These are phyloP conservation scores for Passiflora organensis DNA, from an alignment of 345 rosid species.

Conservation along the genomic window DNA sequence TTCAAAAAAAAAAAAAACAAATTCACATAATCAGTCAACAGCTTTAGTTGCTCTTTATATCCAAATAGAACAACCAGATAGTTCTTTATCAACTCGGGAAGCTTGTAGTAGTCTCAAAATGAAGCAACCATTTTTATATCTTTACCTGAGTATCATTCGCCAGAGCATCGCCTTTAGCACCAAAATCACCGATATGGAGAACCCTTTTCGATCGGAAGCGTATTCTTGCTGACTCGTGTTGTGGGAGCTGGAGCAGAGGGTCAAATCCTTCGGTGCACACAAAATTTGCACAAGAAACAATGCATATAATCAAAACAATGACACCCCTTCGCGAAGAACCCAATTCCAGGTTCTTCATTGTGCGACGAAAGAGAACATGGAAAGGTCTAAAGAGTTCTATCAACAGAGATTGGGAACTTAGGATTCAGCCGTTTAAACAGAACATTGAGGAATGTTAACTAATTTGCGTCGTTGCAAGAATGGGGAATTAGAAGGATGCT, in stretches of 20 bases:
- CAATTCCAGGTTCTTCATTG: constrained; percentile 22
- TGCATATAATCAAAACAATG: neutral
- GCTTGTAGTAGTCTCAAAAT: too few species aligned
- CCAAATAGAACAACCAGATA: neutral
- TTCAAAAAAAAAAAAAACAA: too few species aligned
- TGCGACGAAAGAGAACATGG: constrained; percentile 6
- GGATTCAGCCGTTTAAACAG: too few species aligned
- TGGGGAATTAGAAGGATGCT: too few species aligned
- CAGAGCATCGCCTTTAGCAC: constrained; percentile 69
- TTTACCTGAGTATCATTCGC: constrained; percentile 63
- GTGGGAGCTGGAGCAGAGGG: constrained; percentile 54
- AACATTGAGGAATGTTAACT: too few species aligned
- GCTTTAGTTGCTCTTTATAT: neutral
- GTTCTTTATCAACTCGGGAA: neutral
- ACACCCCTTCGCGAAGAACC: constrained; percentile 14
- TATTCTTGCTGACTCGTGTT: constrained; percentile 26
- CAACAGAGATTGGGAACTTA: too few species aligned
- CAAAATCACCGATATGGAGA: constrained; percentile 47
- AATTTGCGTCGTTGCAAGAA: too few species aligned
- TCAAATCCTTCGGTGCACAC: constrained; percentile 40
- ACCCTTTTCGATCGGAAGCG: constrained; percentile 51
- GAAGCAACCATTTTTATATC: neutral
- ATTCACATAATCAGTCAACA: neutral
- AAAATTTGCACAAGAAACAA: constrained; percentile 19
- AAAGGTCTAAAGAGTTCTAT: too few species aligned